phyloP scores from a whole-genome alignment of 1,284 basidiomycete species.

The Anthracocystis walkeri region DNA sequence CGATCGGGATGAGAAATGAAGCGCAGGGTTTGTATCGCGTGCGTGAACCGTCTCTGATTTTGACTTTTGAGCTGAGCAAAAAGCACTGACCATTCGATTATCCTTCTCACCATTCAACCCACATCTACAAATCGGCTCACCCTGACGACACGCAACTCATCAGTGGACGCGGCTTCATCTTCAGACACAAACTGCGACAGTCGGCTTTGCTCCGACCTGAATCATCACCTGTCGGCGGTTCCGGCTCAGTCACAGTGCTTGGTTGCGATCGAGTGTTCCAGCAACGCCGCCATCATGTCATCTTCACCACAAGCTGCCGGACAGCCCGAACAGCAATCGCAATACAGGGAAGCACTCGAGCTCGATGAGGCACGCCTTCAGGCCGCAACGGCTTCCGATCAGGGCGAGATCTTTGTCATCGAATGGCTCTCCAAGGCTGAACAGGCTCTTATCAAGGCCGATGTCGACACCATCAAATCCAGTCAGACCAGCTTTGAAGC shows the following conservation, averaged over 20 bases:
- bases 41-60: background rate
- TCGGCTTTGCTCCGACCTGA: background rate
- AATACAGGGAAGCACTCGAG: slow-evolving; percentile 35
- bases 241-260: background rate
- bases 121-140: too few relatives aligned
- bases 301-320: slow-evolving; percentile 12
- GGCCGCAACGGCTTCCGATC: slow-evolving; percentile 75
- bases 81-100: background rate
- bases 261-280: background rate
- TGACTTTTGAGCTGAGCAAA: background rate
- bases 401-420: slow-evolving; percentile 82
- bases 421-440: slow-evolving; percentile 82
- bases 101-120: too few relatives aligned
- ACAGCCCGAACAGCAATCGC: slow-evolving; percentile 20
- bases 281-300: slow-evolving; percentile 18
- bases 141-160: background rate
- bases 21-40: background rate
- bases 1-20: slow-evolving; percentile 8
- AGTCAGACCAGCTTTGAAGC: slow-evolving; percentile 76
- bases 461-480: slow-evolving; percentile 73
- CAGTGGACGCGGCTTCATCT: background rate
- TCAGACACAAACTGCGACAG: too few relatives aligned
- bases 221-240: background rate
- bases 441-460: slow-evolving; percentile 73
- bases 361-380: slow-evolving; percentile 54